Percentiles rank a stretch among this genome's conserved stretches.
These are phyloP conservation scores for Monosporascus sp. DNA, from an alignment of 2,329 filamentous ascomycete species.

Conservation along the genomic window DNA sequence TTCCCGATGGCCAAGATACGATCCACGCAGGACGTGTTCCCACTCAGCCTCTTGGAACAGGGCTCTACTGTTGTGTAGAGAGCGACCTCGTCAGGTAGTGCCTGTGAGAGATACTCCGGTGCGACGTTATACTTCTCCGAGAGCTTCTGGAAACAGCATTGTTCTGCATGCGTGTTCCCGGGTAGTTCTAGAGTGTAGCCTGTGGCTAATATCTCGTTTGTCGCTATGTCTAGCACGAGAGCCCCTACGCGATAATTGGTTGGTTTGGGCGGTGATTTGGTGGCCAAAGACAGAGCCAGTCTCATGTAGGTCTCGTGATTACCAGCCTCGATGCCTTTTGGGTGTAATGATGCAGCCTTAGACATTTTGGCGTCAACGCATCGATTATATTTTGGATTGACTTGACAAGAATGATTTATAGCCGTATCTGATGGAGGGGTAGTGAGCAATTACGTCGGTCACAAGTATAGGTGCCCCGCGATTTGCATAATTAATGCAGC, in stretches of 20 bases:
- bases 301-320: slow-evolving; percentile 54
- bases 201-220: slow-evolving; percentile 61
- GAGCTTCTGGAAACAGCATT: slow-evolving; percentile 81
- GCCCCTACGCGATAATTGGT: slow-evolving; percentile 94
- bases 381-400: not conserved
- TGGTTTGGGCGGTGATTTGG: slow-evolving; percentile 75
- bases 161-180: slow-evolving; percentile 95
- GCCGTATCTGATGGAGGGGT: no score
- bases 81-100: slow-evolving; percentile 48
- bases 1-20: slow-evolving; percentile 61
- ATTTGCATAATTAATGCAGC: not conserved
- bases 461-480: not conserved
- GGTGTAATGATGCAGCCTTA: slow-evolving; percentile 1
- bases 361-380: slow-evolving; percentile 11
- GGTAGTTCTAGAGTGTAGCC: slow-evolving; percentile 87
- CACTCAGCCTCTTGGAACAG: slow-evolving; percentile 68
- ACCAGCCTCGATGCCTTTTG: slow-evolving; percentile 24
- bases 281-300: slow-evolving; percentile 69
- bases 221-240: slow-evolving; percentile 61
- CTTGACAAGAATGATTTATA: no score
- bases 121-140: slow-evolving; percentile 40
- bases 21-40: slow-evolving; percentile 73
- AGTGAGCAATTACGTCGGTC: no score
- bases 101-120: slow-evolving; percentile 49
- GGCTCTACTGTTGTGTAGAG: slow-evolving; percentile 95